Conservation (phyloP, 176 grass and related monocot genomes). For the Triticum turgidum region DNA sequence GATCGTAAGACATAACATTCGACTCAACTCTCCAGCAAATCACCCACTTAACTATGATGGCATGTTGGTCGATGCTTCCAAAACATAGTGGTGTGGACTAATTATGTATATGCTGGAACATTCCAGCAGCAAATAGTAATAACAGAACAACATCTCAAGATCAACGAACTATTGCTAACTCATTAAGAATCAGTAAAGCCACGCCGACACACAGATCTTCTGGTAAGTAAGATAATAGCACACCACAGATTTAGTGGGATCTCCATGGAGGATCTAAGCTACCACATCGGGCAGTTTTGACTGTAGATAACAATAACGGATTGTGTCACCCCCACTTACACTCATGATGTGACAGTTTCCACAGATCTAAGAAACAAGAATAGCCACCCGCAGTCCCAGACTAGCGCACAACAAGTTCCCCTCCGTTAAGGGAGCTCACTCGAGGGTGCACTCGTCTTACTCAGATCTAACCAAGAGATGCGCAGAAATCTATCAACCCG, state of each 20-base stretch:
- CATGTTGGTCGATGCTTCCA: not conserved
- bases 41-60: not conserved
- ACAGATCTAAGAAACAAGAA: slow-evolving; percentile 22
- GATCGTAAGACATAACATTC: not conserved
- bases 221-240: not conserved
- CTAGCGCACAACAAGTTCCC: not conserved
- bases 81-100: not conserved
- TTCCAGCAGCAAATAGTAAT: not conserved
- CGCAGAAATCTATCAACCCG: not conserved
- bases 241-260: not conserved
- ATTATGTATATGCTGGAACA: not conserved
- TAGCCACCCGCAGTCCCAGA: not conserved
- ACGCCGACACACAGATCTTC: slow-evolving; percentile 11
- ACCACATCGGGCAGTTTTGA: not conserved
- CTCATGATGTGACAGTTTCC: not conserved
- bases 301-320: not conserved
- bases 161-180: not conserved
- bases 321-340: not conserved
- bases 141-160: not conserved
- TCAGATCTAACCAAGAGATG: slow-evolving; percentile 19
- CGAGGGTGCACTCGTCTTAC: not conserved
- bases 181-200: not conserved
- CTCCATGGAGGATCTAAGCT: slow-evolving; percentile 26
- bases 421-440: not conserved
- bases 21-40: not conserved